A percentile compares a stretch with the other conserved stretches of the same genome.
Evolutionary conservation across 139 green algal species (phyloP).

Genomic region (Eudorina sp.): DNA sequence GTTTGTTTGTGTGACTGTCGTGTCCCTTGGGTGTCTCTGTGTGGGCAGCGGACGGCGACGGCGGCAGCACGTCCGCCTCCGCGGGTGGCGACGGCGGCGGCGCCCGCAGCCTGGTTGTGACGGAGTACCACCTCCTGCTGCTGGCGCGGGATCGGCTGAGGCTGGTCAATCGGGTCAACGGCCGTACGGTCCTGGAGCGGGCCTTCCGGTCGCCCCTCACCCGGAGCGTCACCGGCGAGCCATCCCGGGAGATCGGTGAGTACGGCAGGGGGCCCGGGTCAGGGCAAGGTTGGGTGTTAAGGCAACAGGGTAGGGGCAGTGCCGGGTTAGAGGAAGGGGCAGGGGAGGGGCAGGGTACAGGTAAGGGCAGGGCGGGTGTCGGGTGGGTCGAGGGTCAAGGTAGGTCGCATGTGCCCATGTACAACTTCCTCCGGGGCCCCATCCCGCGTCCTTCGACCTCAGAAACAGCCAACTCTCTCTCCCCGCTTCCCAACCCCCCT

Average conservation of each 20-base stretch:
- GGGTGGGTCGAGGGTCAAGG: too few relatives aligned
- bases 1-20: too few relatives aligned
- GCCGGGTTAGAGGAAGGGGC: too few relatives aligned
- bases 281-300: not conserved
- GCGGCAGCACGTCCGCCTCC: not conserved
- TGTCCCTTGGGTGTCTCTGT: too few relatives aligned
- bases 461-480: not conserved
- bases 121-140: slow-evolving; percentile 87
- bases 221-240: slow-evolving; percentile 24
- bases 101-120: slow-evolving; percentile 69
- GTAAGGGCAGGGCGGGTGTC: too few relatives aligned
- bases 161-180: slow-evolving; percentile 78
- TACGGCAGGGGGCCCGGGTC: too few relatives aligned
- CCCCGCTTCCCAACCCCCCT: not conserved
- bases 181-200: slow-evolving; percentile 47
- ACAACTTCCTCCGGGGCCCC: too few relatives aligned
- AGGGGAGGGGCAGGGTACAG: too few relatives aligned
- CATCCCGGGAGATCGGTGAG: slow-evolving; percentile 39
- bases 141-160: slow-evolving; percentile 72
- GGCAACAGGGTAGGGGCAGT: too few relatives aligned
- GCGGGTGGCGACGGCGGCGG: not conserved
- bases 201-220: slow-evolving; percentile 48
- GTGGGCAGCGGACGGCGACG: not conserved
- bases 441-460: too few relatives aligned
- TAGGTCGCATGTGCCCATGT: too few relatives aligned